Conservation (phyloP, 1,139 yeast genomes). For the Candida freyschussii region DNA sequence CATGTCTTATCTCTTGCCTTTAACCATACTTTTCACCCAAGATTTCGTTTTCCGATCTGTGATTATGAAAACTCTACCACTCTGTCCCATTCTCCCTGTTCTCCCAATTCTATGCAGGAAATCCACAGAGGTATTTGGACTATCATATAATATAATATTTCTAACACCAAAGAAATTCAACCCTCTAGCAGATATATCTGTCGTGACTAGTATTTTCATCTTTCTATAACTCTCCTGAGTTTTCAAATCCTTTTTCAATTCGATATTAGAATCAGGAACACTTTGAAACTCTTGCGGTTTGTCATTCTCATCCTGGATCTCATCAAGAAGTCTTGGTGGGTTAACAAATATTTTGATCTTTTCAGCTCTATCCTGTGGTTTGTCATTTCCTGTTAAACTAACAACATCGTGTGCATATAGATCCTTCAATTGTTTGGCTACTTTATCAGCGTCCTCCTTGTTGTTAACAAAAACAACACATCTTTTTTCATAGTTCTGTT, state of each 20-base stretch:
- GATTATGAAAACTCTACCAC: constrained; percentile 81
- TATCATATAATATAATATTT: constrained; percentile 78
- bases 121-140: constrained; percentile 82
- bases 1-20: too few species aligned
- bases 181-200: constrained; percentile 89
- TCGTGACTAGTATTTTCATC: constrained; percentile 71
- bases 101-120: constrained; percentile 89
- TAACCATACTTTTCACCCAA: too few species aligned
- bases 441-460: constrained; percentile 52
- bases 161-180: constrained; percentile 78
- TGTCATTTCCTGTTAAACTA: constrained; percentile 64
- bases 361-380: constrained; percentile 50
- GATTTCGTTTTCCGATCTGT: constrained; percentile 62
- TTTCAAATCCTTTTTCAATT: constrained; percentile 6
- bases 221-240: constrained; percentile 1
- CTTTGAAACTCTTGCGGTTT: constrained; percentile 21
- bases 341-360: constrained; percentile 58
- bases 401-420: constrained; percentile 57
- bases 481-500: constrained; percentile 69
- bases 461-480: constrained; percentile 85
- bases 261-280: constrained; percentile 15
- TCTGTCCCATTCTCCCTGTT: constrained; percentile 87
- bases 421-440: constrained; percentile 48
- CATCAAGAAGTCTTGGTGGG: constrained; percentile 42
- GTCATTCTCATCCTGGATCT: constrained; percentile 10